These are phyloP conservation scores for Pinus tabuliformis DNA, from an alignment of 75 land plant genomes.

Conservation along the genomic window DNA sequence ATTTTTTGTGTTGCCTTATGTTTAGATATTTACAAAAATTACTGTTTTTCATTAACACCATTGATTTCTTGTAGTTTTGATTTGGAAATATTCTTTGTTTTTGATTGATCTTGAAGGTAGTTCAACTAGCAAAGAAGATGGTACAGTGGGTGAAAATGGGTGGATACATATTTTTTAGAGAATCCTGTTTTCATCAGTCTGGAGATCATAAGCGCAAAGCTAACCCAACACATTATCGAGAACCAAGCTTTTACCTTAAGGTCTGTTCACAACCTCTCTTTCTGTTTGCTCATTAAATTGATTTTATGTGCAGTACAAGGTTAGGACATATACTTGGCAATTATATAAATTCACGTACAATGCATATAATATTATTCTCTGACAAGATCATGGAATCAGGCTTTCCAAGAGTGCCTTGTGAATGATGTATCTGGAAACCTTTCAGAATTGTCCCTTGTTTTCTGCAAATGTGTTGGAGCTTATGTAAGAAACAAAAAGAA, in stretches of 20 bases:
- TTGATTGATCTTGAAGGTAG: constrained; percentile 41
- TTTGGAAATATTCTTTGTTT: neutral
- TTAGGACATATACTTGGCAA: neutral
- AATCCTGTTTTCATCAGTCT: constrained; percentile 98
- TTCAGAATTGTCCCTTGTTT: constrained; percentile 66
- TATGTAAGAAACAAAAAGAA: constrained; percentile 92
- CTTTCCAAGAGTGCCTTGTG: constrained; percentile 67
- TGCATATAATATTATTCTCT: neutral
- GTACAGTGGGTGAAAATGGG: constrained; percentile 87
- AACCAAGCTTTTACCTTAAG: constrained; percentile 94
- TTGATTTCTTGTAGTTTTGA: neutral
- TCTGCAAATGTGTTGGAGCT: constrained; percentile 95
- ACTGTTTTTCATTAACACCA: neutral
- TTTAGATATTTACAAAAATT: neutral
- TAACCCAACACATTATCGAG: constrained; percentile 95
- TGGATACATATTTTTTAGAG: constrained; percentile 90
- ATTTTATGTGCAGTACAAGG: neutral
- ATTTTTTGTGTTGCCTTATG: neutral
- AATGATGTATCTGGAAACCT: constrained; percentile 61
- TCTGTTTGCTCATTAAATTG: neutral
- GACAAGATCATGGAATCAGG: constrained; percentile 29
- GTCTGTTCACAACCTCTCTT: constrained; percentile 24
- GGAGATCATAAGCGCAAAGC: constrained; percentile 85
- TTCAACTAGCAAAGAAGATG: constrained; percentile 62
- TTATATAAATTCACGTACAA: neutral